Conservation (phyloP, 2,329 filamentous ascomycete species). For the Trichoderma arundinaceum region DNA sequence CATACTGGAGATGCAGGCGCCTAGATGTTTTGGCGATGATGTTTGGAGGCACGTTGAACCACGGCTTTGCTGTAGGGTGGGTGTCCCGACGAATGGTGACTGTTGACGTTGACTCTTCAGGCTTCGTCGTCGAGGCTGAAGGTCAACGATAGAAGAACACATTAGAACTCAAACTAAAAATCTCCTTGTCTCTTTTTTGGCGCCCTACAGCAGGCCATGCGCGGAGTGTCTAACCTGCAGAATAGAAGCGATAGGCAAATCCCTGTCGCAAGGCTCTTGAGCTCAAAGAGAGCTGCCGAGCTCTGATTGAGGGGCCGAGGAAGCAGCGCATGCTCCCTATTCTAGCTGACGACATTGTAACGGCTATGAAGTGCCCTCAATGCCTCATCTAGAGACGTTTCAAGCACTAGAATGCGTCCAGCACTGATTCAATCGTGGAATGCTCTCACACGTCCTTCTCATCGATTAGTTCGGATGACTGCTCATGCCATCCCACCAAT, state of each 20-base stretch:
- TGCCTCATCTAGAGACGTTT: not conserved
- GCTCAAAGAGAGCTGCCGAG: slow-evolving; percentile 37
- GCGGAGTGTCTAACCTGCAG: slow-evolving; percentile 33
- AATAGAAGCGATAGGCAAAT: slow-evolving; percentile 38
- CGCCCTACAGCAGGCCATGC: not conserved
- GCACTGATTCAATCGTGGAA: not conserved
- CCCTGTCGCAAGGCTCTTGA: slow-evolving; percentile 36
- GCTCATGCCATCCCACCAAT: slow-evolving; percentile 29
- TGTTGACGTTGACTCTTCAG: slow-evolving; percentile 38
- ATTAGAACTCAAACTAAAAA: not conserved
- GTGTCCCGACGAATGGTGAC: slow-evolving; percentile 66
- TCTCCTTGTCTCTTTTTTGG: not conserved
- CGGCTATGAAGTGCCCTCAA: slow-evolving; percentile 8
- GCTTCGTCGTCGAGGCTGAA: not conserved
- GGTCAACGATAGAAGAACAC: not conserved
- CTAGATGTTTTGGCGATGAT: slow-evolving; percentile 77
- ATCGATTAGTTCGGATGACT: slow-evolving; percentile 1
- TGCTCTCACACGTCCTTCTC: not conserved
- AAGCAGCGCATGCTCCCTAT: slow-evolving; percentile 40
- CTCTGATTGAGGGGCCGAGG: slow-evolving; percentile 38
- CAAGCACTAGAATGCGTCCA: not conserved
- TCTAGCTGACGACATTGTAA: slow-evolving; percentile 38
- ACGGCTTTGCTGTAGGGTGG: slow-evolving; percentile 72
- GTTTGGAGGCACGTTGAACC: slow-evolving; percentile 82
- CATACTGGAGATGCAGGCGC: slow-evolving; percentile 83